Base-by-base conservation (phyloP, 768 basidiomycete genomes). In the Amanita rubescens region DNA sequence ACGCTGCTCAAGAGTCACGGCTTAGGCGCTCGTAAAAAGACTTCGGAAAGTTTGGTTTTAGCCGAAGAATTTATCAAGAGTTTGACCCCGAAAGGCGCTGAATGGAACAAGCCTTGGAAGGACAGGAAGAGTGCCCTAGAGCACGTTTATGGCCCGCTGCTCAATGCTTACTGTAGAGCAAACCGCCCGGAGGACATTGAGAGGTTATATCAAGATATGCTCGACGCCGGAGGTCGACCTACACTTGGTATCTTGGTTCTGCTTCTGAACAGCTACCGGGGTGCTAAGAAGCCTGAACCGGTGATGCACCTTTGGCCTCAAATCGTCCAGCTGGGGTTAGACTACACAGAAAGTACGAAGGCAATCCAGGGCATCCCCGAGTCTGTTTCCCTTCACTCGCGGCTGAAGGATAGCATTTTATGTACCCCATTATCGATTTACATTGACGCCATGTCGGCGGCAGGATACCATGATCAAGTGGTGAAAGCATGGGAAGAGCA, bases 341-440 rank as follows among this genome's bases (percentile, higher is more conserved):
- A 70, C 30, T 65, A 71, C 27, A 67, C 75, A 3, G 59, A 67
- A 6, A 63, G 66, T 33, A 63, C 68, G 38, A 57, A 64, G 9
- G 56, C 76, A 38, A 63, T 75, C 58, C 57, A 63, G n/a, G 51
- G 24, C 27, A 12, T n/a, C 17, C 19, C 22, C 19, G 57, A 56
- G 15, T 61, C 63, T 22, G 55, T 50, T 5, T 59, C 60, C 35
- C 54, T 55, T 25, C 53, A 52, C 25, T 58, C 43, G 9, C 59
- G 57, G 43, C 61, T 67, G 27, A 65, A 60, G 37, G 72, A 75
- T n/a, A 82, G 79, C 57, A 64, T 82, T n/a, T 74, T 95, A 41
- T 85, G 82, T 58, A 67, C 82, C 37, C 87, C 93, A 0, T 71
- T 97, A 10, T 93, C 91, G 12, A 84, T 91, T 58, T 85, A 84